Evolutionary conservation across 2,329 filamentous ascomycete genomes (phyloP), one percentile per base, ranked within the genome.

Genomic region (Emydomyces testavorans): DNA sequence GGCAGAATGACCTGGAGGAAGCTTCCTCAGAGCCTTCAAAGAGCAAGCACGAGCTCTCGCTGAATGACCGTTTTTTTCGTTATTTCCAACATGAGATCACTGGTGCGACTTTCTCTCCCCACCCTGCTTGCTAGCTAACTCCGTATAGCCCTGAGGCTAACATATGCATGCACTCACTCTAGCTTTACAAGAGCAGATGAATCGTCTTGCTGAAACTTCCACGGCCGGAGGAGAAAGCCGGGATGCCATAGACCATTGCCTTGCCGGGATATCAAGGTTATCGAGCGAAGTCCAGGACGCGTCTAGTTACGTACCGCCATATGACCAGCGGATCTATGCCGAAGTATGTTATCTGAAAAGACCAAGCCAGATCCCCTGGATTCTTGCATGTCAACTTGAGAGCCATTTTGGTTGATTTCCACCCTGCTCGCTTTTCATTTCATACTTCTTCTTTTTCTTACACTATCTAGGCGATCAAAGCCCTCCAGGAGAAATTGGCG

Each of bases 271-370:
- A 58, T 81, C 85, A 24, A 78, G 79, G 49, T 74, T 96, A 13
- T 88, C 87, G 1, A 83, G 83, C 54, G 82, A 92, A 57, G 85
- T 95, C 32, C 82, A 85, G 55, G 88, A 95, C 66, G 84, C 85
- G 0, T 79, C 83, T 1, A 80, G 82, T 48, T 87, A 82, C 56
- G 78, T 94, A 13, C 88, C 92, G 2, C 80, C 87, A 6, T 93
- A 95, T 62, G 92, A 96, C 59, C 86, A 92, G 63, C 79, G 85
- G 56, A 82, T 83, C 20, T 96, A 94, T 61, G 78, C 82, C 36
- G 80, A 89, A 69, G 85, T 88, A 66, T 47, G 57, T 52, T 26
- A n/a, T 38, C 15, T 39, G 29, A 43, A 23, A 35, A 40, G 7
- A 41, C 10, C 37, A 40, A 40, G 7, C 48, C 29, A 32, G 38